Conservation (phyloP, 495 filamentous ascomycete genomes). For the Neurospora hispaniola region DNA sequence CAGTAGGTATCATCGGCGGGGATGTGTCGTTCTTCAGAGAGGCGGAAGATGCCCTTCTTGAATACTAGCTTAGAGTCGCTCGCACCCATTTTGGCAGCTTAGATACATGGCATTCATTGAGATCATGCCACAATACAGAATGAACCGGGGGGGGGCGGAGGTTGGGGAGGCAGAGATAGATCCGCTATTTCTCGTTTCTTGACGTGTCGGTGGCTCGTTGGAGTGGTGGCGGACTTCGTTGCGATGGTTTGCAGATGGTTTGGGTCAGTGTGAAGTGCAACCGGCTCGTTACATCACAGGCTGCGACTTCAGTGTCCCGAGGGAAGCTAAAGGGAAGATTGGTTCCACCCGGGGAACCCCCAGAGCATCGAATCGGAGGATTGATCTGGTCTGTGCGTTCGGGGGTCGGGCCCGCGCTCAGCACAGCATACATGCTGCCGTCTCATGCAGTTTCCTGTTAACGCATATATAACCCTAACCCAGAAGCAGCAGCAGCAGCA, state of each 20-base stretch:
- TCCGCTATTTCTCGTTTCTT: not conserved
- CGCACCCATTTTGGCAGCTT: constrained; percentile 63
- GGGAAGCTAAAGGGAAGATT: not conserved
- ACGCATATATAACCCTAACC: constrained; percentile 16
- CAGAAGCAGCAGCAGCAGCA: constrained; percentile 13
- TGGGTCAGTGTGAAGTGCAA: not conserved
- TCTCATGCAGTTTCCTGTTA: not conserved
- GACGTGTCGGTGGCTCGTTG: not conserved
- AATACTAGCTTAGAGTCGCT: constrained; percentile 99
- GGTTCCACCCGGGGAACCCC: not conserved
- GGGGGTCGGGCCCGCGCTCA: not conserved
- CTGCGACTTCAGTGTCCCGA: not conserved
- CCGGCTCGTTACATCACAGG: constrained; percentile 12
- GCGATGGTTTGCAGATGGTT: not conserved
- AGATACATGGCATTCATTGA: constrained; percentile 13
- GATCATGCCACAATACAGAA: not conserved
- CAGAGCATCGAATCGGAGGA: not conserved
- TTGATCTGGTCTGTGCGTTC: not conserved
- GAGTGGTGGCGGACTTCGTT: not conserved
- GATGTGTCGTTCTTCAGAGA: constrained; percentile 84
- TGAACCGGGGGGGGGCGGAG: not conserved
- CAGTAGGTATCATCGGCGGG: constrained; percentile 85
- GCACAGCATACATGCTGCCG: not conserved
- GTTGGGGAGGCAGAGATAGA: not conserved
- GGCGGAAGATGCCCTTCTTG: constrained; percentile 96